These are phyloP conservation scores for Fusarium concolor DNA, from an alignment of 2,329 filamentous ascomycete species.

Conservation along the genomic window DNA sequence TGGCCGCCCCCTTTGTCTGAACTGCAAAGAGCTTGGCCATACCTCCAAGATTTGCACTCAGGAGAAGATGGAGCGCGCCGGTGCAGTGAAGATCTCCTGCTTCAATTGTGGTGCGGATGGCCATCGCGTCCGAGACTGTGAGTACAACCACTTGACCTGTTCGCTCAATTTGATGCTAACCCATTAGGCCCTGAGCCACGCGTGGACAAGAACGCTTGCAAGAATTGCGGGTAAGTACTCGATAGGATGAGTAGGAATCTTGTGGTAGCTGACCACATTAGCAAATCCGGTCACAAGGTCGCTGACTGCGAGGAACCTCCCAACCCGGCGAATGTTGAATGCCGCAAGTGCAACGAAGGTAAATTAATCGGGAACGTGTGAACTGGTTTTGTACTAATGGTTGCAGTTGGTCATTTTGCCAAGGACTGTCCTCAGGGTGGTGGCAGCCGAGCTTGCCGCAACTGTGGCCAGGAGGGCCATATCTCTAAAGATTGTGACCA, in stretches of 20 bases:
- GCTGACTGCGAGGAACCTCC: slow-evolving; percentile 69
- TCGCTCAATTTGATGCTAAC: slow-evolving; percentile 16
- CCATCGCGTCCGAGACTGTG: slow-evolving; percentile 77
- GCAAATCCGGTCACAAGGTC: slow-evolving; percentile 63
- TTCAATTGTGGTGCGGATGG: slow-evolving; percentile 73
- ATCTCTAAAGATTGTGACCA: slow-evolving; percentile 63
- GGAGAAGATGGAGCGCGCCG: slow-evolving; percentile 63
- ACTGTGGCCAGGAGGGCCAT: slow-evolving; percentile 74
- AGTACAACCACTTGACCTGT: slow-evolving; percentile 45
- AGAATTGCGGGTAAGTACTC: slow-evolving; percentile 69
- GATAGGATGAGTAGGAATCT: not conserved
- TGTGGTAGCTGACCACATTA: slow-evolving; percentile 38
- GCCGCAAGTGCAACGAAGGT: slow-evolving; percentile 73
- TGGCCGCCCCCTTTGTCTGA: slow-evolving; percentile 69
- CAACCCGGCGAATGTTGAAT: slow-evolving; percentile 72
- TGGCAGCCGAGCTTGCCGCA: slow-evolving; percentile 66
- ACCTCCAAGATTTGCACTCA: slow-evolving; percentile 68
- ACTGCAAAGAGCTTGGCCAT: slow-evolving; percentile 75
- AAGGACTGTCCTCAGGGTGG: slow-evolving; percentile 73
- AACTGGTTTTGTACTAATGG: slow-evolving; percentile 8
- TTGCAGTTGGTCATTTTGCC: slow-evolving; percentile 69
- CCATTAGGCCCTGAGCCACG: slow-evolving; percentile 67
- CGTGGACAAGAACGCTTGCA: slow-evolving; percentile 73
- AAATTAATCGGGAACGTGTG: slow-evolving; percentile 44
- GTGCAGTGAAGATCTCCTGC: slow-evolving; percentile 65